Conservation (phyloP, 495 filamentous ascomycete species). For the Hypoxylon intermedium region DNA sequence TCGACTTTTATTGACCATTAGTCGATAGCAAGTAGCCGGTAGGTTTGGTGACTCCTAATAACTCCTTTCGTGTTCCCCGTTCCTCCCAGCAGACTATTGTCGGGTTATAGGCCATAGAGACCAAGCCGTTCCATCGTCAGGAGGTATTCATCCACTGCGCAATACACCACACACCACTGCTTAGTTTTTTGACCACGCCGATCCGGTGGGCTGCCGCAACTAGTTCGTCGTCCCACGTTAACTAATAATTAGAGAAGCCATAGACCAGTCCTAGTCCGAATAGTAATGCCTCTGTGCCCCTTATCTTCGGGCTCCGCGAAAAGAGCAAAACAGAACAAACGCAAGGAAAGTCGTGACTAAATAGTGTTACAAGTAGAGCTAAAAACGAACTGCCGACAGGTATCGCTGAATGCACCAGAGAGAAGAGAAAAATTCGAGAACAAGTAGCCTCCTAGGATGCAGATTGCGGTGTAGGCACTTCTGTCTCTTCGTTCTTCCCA, state of each 20-base stretch:
- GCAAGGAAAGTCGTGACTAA: conserved; percentile 31
- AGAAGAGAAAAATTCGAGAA: background rate
- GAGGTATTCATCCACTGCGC: conserved; percentile 23
- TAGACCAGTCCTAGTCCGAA: conserved; percentile 23
- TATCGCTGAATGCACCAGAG: conserved; percentile 11
- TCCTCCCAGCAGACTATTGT: conserved; percentile 23
- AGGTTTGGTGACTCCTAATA: conserved; percentile 32
- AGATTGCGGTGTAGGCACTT: conserved; percentile 39
- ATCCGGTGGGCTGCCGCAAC: conserved; percentile 16
- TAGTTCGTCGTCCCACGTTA: conserved; percentile 27
- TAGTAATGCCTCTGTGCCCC: conserved; percentile 19
- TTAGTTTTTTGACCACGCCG: conserved; percentile 16
- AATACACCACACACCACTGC: background rate
- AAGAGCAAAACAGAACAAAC: conserved; percentile 16
- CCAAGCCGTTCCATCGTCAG: conserved; percentile 24
- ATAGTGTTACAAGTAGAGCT: conserved; percentile 32
- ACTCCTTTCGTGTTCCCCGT: conserved; percentile 37
- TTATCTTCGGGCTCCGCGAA: conserved; percentile 4
- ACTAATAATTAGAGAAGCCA: conserved; percentile 33
- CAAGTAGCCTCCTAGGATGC: conserved; percentile 16
- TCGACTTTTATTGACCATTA: conserved; percentile 41
- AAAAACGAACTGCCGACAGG: conserved; percentile 9
- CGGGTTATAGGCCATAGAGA: conserved; percentile 28
- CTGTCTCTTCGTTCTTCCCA: conserved; percentile 31
- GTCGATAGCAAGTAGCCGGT: conserved; percentile 15